Percentiles rank a stretch among this genome's conserved stretches.
Conservation (phyloP, 2,329 filamentous ascomycete species). For the Allantophomopsis lycopodina region DNA sequence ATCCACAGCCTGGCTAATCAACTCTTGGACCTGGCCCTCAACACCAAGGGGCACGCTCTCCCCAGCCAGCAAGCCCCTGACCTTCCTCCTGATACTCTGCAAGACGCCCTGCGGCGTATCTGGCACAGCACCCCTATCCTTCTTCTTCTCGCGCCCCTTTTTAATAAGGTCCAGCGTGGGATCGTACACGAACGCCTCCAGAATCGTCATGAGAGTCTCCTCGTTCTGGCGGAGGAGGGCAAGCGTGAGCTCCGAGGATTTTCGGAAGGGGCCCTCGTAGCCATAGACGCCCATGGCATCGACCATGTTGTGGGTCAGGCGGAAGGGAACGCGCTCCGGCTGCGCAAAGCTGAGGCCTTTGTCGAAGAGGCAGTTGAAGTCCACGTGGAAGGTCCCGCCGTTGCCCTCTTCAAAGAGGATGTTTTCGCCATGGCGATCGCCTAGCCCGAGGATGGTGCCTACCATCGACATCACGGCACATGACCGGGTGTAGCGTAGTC, state of each 20-base stretch:
- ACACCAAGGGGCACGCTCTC: constrained; percentile 90
- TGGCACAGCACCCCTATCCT: constrained; percentile 31
- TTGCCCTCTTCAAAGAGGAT: constrained; percentile 89
- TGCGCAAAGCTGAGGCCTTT: constrained; percentile 93
- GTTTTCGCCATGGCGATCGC: constrained; percentile 95
- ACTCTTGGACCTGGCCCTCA: constrained; percentile 91
- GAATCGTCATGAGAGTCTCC: constrained; percentile 91
- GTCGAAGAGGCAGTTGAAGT: constrained; percentile 99
- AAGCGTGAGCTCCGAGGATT: constrained; percentile 80
- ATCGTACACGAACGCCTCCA: constrained; percentile 95
- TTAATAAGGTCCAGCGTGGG: constrained; percentile 83
- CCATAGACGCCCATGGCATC: constrained; percentile 93
- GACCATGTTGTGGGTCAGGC: constrained; percentile 96
- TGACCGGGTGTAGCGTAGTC: constrained; percentile 81
- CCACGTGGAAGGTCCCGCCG: constrained; percentile 90
- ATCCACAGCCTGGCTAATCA: constrained; percentile 79
- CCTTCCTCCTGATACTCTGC: constrained; percentile 77
- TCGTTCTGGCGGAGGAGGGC: constrained; percentile 77
- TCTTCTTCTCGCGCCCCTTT: constrained; percentile 47
- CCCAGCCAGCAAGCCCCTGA: constrained; percentile 68
- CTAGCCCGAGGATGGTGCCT: constrained; percentile 83
- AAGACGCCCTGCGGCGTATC: constrained; percentile 69
- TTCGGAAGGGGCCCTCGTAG: constrained; percentile 84
- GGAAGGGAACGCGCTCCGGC: constrained; percentile 89
- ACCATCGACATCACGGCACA: constrained; percentile 99